phyloP scores from a whole-genome alignment of 129 eudicot species.

The Deinandra increscens region DNA sequence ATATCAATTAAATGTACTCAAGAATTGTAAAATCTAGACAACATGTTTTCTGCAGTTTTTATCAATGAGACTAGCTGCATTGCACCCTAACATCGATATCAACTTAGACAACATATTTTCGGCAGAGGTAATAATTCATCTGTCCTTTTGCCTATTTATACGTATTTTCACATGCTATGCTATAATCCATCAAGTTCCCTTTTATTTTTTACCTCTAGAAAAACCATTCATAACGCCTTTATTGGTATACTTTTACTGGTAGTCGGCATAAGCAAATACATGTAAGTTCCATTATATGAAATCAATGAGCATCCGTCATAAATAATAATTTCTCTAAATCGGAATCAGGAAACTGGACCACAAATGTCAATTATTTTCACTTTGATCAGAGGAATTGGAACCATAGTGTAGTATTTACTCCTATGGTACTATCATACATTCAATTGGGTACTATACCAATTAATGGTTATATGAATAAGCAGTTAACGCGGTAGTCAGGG shows the following conservation, averaged over 20 bases:
- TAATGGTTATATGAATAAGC: slow-evolving; percentile 20
- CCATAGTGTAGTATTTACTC: slow-evolving; percentile 35
- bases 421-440: slow-evolving; percentile 29
- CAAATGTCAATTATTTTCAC: slow-evolving; percentile 25
- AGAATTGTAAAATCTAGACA: neutral
- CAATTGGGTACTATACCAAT: slow-evolving; percentile 23
- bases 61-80: slow-evolving; percentile 97
- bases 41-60: slow-evolving; percentile 48
- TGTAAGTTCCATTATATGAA: slow-evolving; percentile 15
- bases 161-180: slow-evolving; percentile 18
- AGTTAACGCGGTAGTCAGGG: slow-evolving; percentile 25
- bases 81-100: slow-evolving; percentile 77
- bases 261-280: neutral
- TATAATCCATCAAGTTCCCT: slow-evolving; percentile 2
- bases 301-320: slow-evolving; percentile 24
- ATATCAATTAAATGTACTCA: neutral
- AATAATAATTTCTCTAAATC: slow-evolving; percentile 8
- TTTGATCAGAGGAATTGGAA: slow-evolving; percentile 20
- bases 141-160: slow-evolving; percentile 26
- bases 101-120: slow-evolving; percentile 69
- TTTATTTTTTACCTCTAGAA: neutral
- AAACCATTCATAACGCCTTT: neutral
- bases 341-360: slow-evolving; percentile 29
- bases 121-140: slow-evolving; percentile 49
- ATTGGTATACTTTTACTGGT: slow-evolving; percentile 11